Percentiles rank a stretch among this genome's conserved stretches.
Conservation (phyloP, 768 basidiomycete genomes). For the Pisolithus marmoratus region DNA sequence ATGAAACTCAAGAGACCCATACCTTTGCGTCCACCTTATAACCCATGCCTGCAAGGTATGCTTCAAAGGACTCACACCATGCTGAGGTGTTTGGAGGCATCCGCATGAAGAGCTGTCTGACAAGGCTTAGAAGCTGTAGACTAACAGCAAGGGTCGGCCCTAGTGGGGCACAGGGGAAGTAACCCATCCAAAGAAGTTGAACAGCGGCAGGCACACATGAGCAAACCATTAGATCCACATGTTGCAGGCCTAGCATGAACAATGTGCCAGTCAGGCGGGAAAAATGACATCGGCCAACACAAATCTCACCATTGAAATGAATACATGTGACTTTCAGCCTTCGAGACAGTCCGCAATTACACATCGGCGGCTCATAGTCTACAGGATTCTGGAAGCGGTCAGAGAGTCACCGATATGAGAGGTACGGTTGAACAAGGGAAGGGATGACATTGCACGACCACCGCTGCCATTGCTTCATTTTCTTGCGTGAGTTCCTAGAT, state of each 20-base stretch:
- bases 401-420: background rate
- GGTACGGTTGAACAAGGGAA: slow-evolving; percentile 5
- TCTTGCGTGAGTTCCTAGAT: background rate
- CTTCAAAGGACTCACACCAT: slow-evolving; percentile 23
- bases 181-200: slow-evolving; percentile 21
- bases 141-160: slow-evolving; percentile 29
- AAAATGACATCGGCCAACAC: background rate
- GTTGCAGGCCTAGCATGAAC: slow-evolving; percentile 1
- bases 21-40: slow-evolving; percentile 17
- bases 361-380: background rate
- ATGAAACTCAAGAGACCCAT: background rate
- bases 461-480: slow-evolving; percentile 3
- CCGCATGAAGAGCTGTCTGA: slow-evolving; percentile 18
- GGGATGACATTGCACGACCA: slow-evolving; percentile 4
- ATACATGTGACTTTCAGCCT: slow-evolving; percentile 1
- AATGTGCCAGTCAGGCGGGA: background rate
- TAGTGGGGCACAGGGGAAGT: slow-evolving; percentile 26
- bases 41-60: slow-evolving; percentile 11
- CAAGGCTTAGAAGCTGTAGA: slow-evolving; percentile 25
- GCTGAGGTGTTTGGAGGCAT: slow-evolving; percentile 24
- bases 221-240: background rate
- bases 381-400: background rate
- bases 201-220: slow-evolving; percentile 5
- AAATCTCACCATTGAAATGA: background rate
- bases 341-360: background rate